phyloP scores from a whole-genome alignment of 305 asterid genomes.

The Fraxinus paxiana region DNA sequence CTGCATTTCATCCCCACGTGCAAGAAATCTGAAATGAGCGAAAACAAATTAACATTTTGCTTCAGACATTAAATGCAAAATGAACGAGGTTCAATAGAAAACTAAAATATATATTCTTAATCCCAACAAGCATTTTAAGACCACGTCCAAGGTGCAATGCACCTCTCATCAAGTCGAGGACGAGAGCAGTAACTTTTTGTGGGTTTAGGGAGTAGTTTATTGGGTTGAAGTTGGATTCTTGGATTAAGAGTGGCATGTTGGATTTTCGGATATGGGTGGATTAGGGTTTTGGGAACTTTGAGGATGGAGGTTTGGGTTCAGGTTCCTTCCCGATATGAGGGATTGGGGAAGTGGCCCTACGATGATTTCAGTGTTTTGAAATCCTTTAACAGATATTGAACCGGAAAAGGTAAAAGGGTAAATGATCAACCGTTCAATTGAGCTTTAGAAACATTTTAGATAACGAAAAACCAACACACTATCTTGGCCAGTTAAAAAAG shows the following conservation, averaged over 20 bases:
- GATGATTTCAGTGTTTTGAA: constrained; percentile 23
- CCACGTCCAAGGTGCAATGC: not conserved
- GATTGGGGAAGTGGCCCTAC: constrained; percentile 35
- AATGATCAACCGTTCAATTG: not conserved
- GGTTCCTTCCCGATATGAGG: constrained; percentile 26
- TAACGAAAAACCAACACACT: not conserved
- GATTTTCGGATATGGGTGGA: constrained; percentile 61
- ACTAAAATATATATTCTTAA: not conserved
- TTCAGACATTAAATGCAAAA: not conserved
- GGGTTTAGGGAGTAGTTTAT: constrained; percentile 32
- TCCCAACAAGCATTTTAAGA: not conserved
- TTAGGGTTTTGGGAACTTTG: constrained; percentile 48
- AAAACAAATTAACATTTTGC: not conserved
- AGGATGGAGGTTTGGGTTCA: constrained; percentile 31
- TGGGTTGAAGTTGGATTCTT: constrained; percentile 36
- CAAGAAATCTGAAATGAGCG: not conserved
- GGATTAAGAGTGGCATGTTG: constrained; percentile 46
- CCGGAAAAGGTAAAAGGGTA: not conserved
- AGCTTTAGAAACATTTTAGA: not conserved
- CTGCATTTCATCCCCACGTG: not conserved
- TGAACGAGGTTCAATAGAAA: not conserved
- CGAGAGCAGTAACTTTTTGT: not conserved
- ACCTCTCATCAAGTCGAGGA: not conserved
- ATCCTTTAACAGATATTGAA: not conserved
- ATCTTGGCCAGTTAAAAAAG: not conserved